Evolutionary conservation across 1,284 basidiomycete genomes (phyloP).

Genomic region (Fistulinella staudtii): DNA sequence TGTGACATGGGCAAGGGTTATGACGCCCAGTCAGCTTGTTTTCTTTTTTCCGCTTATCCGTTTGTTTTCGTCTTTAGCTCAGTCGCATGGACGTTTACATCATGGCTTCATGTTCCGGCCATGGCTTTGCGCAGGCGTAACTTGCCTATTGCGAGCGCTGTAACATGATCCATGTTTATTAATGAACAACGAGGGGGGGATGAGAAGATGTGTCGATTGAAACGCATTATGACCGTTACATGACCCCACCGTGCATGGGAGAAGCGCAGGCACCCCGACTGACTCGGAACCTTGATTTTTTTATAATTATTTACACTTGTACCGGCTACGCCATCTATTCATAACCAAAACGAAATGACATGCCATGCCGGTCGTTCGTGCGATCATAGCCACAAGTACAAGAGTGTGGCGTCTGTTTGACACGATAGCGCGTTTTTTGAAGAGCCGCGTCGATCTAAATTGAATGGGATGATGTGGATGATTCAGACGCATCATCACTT

Average conservation of each 20-base stretch:
- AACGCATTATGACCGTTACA: slow-evolving; percentile 23
- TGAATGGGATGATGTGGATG: not conserved
- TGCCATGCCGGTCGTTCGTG: slow-evolving; percentile 4
- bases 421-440: not conserved
- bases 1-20: slow-evolving; percentile 4
- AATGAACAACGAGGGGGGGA: slow-evolving; percentile 17
- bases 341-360: slow-evolving; percentile 4
- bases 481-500: not conserved
- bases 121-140: slow-evolving; percentile 1
- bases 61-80: slow-evolving; percentile 13
- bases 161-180: slow-evolving; percentile 20
- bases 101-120: slow-evolving; percentile 4
- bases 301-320: not conserved
- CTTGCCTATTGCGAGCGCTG: slow-evolving; percentile 1
- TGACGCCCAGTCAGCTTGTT: slow-evolving; percentile 3
- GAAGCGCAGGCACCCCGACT: slow-evolving; percentile 23
- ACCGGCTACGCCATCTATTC: not conserved
- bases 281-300: slow-evolving; percentile 27
- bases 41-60: not conserved
- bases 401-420: not conserved
- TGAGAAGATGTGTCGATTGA: slow-evolving; percentile 16
- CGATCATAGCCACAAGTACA: slow-evolving; percentile 1
- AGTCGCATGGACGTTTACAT: slow-evolving; percentile 18
- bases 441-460: slow-evolving; percentile 14
- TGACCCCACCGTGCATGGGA: slow-evolving; percentile 17